Evolutionary conservation across 345 rosid genomes (phyloP).

Genomic region (Melaleuca quinquenervia): DNA sequence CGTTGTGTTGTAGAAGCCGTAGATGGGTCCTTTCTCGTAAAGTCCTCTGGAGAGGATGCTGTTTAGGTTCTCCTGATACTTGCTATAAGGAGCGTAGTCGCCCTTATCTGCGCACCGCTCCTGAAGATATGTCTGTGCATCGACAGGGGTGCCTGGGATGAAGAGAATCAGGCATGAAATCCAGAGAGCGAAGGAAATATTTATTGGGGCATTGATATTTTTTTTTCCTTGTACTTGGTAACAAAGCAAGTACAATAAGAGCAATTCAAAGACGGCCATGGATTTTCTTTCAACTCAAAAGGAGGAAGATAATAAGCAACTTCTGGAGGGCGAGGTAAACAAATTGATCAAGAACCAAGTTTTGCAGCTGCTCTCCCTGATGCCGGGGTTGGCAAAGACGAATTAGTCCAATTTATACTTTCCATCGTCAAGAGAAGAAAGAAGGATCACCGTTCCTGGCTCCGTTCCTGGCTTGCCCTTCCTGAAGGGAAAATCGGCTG

Average conservation of each 20-base stretch:
- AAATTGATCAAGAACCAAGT: too few relatives aligned
- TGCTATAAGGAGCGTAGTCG: not conserved
- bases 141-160: not conserved
- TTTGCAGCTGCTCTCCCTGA: too few relatives aligned
- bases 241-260: not conserved
- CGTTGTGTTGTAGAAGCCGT: not conserved
- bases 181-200: not conserved
- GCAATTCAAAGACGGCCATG: not conserved
- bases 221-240: not conserved
- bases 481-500: too few relatives aligned
- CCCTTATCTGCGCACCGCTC: not conserved
- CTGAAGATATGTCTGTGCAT: fast-evolving
- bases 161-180: not conserved
- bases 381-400: too few relatives aligned
- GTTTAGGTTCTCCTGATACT: not conserved
- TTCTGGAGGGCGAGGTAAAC: too few relatives aligned
- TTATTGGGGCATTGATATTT: not conserved
- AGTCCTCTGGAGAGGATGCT: not conserved
- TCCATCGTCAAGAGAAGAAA: too few relatives aligned
- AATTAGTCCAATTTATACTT: too few relatives aligned
- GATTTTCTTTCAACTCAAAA: too few relatives aligned
- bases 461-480: too few relatives aligned
- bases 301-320: too few relatives aligned
- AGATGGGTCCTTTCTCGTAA: not conserved
- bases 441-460: too few relatives aligned